A percentile compares a stretch with the other conserved stretches of the same genome.
These are phyloP conservation scores for Ophiostoma tasmaniense DNA, from an alignment of 2,329 filamentous ascomycete genomes.

Conservation along the genomic window DNA sequence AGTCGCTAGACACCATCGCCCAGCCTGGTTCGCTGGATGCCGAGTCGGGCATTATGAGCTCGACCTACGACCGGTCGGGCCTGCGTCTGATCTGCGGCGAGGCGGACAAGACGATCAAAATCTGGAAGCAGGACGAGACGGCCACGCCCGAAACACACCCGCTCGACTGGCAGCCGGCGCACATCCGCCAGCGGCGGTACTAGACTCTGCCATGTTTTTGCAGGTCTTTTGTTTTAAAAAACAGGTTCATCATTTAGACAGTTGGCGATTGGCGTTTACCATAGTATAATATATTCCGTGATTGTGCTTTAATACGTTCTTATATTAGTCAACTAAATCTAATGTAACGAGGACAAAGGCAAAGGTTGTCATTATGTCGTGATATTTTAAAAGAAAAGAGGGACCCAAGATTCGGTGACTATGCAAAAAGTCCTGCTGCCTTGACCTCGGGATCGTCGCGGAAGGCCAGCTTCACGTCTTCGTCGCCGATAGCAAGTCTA, in stretches of 20 bases:
- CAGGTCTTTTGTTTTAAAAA: background rate
- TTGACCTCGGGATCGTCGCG: constrained; percentile 82
- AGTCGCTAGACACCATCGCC: constrained; percentile 80
- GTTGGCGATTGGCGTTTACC: background rate
- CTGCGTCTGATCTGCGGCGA: constrained; percentile 87
- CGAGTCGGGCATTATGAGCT: constrained; percentile 89
- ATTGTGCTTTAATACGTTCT: background rate
- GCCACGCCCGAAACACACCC: constrained; percentile 89
- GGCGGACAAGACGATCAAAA: constrained; percentile 96
- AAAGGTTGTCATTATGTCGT: background rate
- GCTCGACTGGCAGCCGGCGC: constrained; percentile 79
- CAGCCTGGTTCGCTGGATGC: constrained; percentile 92
- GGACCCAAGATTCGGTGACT: background rate
- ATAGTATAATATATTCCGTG: background rate
- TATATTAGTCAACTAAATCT: background rate
- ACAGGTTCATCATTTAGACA: background rate
- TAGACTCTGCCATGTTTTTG: constrained; percentile 29
- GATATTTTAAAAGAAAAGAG: background rate
- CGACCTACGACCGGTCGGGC: constrained; percentile 83
- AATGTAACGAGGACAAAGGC: background rate
- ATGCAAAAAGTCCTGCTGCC: constrained; percentile 54
- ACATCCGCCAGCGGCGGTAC: constrained; percentile 64
- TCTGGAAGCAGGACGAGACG: constrained; percentile 90
- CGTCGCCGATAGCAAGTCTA: constrained; percentile 75
- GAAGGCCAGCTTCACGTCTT: constrained; percentile 82